Evolutionary conservation across 495 filamentous ascomycete genomes (phyloP).

Genomic region (Annulohypoxylon maeteangense): DNA sequence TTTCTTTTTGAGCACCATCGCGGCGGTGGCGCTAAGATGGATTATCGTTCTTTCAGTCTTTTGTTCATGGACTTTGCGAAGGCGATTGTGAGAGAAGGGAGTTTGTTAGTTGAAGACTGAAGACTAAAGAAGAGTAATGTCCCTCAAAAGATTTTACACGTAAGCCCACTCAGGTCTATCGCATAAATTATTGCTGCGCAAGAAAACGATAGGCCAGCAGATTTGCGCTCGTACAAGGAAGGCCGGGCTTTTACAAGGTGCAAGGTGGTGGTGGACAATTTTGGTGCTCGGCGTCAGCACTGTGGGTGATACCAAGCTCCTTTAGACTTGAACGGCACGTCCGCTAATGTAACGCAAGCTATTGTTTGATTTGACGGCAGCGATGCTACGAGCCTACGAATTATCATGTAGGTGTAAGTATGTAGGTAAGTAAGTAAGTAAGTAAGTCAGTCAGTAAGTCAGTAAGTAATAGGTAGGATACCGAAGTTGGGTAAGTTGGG

Average conservation of each 20-base stretch:
- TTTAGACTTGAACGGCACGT: slow-evolving; percentile 17
- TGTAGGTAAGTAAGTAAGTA: not conserved
- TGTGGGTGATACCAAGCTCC: slow-evolving; percentile 17
- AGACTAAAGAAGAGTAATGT: slow-evolving; percentile 6
- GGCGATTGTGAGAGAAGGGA: slow-evolving; percentile 2
- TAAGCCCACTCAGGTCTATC: slow-evolving; percentile 32
- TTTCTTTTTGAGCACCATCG: slow-evolving; percentile 61
- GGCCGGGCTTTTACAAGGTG: slow-evolving; percentile 4
- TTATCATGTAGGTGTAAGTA: not conserved
- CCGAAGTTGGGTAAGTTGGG: not conserved
- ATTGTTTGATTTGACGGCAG: not conserved
- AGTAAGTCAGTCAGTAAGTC: not conserved
- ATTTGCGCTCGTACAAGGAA: slow-evolving; percentile 30
- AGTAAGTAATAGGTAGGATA: not conserved
- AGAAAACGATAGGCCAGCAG: slow-evolving; percentile 30
- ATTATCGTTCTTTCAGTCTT: slow-evolving; percentile 5
- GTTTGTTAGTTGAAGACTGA: not conserved
- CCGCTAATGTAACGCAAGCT: slow-evolving; percentile 22
- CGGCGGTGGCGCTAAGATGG: not conserved
- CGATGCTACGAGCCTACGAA: not conserved
- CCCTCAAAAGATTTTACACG: slow-evolving; percentile 24
- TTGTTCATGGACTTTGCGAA: slow-evolving; percentile 12
- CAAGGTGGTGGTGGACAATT: not conserved
- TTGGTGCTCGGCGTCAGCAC: slow-evolving; percentile 34
- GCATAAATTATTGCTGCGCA: slow-evolving; percentile 27